Base-by-base conservation (phyloP, 805 yeast species). In the Zygoascus tannicola region DNA sequence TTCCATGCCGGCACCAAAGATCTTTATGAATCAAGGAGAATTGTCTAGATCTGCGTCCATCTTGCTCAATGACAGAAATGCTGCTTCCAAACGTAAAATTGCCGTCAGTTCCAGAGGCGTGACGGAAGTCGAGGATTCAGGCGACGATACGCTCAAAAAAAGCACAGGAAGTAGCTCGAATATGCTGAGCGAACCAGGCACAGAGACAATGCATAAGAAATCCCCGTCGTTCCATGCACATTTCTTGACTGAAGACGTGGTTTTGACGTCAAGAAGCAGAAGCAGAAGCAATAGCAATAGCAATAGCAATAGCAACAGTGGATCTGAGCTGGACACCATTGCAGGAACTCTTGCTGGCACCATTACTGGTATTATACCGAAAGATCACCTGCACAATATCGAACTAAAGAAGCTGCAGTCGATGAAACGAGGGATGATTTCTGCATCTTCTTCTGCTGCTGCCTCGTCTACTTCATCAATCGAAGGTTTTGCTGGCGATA, bases 181-280 rank as follows among this genome's bases (percentile, higher is more conserved):
- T 22, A n/a, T 20, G 30, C 8, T 36, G 12, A 22, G 12, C 32
- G 39, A 19, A 35, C 22, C 22, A 5, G 30, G 12, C 10, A 26
- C 22, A 37, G 30, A 26, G 30, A 26, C 22, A 37, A 28, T 21
- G 15, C 81, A 75, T 55, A 74, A 74, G 52, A 73, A 76, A 58
- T 57, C 73, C 18, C 71, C 82, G 15, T 73, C 84, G 0, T 80
- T 80, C 49, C 94, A 84, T 62, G 87, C 92, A 0, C 94, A 83
- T 62, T 84, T 84, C 57, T 74, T 72, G 51, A 78, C 77, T 7
- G 83, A 79, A 48, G 88, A 82, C 45, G 69, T 81, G 1, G 57
- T 76, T 3, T 14, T 21, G 3, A 30, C 22, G 38, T 38, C 15
- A 32, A 21, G 43, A 18, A 19, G 22, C 19, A 35, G 43, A 2